phyloP scores from a whole-genome alignment of 139 green algal genomes.

The Chlorella vulgaris region DNA sequence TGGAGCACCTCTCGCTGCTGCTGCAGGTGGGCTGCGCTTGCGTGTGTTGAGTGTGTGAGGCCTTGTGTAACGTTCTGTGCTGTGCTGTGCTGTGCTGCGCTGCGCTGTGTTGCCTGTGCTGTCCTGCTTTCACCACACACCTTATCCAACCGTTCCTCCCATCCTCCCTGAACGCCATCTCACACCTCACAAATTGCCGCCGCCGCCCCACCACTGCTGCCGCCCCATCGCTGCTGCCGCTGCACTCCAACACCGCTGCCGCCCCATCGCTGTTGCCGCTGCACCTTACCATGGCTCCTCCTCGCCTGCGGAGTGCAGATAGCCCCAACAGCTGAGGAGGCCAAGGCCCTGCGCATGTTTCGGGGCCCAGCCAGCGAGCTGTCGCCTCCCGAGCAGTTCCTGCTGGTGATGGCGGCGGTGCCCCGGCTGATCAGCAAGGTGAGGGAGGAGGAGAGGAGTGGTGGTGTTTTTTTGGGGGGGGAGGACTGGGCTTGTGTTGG shows the following conservation, averaged over 20 bases:
- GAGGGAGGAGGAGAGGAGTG: too few relatives aligned
- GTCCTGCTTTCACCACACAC: too few relatives aligned
- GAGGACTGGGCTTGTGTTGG: too few relatives aligned
- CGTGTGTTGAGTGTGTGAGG: background rate
- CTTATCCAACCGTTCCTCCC: too few relatives aligned
- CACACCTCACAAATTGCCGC: too few relatives aligned
- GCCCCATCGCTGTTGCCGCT: too few relatives aligned
- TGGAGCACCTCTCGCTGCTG: constrained; percentile 58
- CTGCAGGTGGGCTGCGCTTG: constrained; percentile 45
- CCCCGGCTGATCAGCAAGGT: constrained; percentile 63
- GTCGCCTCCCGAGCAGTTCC: constrained; percentile 63
- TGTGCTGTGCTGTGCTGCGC: background rate
- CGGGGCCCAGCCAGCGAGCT: constrained; percentile 42
- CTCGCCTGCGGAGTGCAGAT: constrained; percentile 50
- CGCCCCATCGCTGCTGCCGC: too few relatives aligned
- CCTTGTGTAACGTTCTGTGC: background rate
- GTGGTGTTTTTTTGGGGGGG: too few relatives aligned
- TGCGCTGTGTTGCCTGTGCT: background rate
- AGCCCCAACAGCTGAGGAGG: constrained; percentile 56
- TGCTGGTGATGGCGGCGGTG: constrained; percentile 55
- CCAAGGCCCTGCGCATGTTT: constrained; percentile 43
- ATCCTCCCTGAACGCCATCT: too few relatives aligned
- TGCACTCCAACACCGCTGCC: too few relatives aligned
- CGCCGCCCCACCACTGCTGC: too few relatives aligned
- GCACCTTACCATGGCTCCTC: too few relatives aligned